Evolutionary conservation across 495 filamentous ascomycete species (phyloP), one percentile per base, ranked within the genome.

Genomic region (Hapsidospora chrysogenum): DNA sequence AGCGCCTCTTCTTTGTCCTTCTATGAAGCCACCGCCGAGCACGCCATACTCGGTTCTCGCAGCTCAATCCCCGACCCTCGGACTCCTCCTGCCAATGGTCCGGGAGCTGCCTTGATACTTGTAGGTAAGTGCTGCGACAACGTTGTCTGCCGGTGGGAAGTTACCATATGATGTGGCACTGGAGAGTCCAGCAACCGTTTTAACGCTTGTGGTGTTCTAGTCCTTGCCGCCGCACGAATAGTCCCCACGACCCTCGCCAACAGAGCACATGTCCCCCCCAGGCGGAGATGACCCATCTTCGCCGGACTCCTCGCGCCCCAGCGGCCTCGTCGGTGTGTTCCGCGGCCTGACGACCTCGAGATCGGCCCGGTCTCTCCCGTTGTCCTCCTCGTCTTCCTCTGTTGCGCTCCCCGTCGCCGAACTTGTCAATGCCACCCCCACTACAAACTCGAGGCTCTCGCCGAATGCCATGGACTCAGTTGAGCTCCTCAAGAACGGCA

Each of bases 311-410:
- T 66, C 53, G 46, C 46, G 27, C 40, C 40, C 53, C 7, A 54
- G 66, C 30, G 68, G 63, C 21, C 54, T 74, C 34, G 66, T 65
- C 34, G 61, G 63, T 31, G 68, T 72, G 44, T 64, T 74, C 50
- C 70, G 63, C 40, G 65, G 63, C 21, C 53, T 74, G 33, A 59
- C 67, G 29, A 59, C 63, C 40, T 51, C 45, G 5, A 30, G 46
- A 43, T 41, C 44, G 47, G 33, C 46, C 49, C 33, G 40, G 16
- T 40, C 56, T 38, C 43, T 35, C 18, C 43, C 52, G 21, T 42
- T 44, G 25, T 39, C 45, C 4, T 38, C 39, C 29, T 39, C 52
- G 4, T 29, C 50, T 13, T 39, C 45, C 16, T 17, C 41, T 22
- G 31, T 37, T 14, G 44, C 41, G 9, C 37, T 44, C 4, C 35